A percentile compares a stretch with the other conserved stretches of the same genome.
phyloP scores from a whole-genome alignment of 345 rosid species.

The Brassica carinata region DNA sequence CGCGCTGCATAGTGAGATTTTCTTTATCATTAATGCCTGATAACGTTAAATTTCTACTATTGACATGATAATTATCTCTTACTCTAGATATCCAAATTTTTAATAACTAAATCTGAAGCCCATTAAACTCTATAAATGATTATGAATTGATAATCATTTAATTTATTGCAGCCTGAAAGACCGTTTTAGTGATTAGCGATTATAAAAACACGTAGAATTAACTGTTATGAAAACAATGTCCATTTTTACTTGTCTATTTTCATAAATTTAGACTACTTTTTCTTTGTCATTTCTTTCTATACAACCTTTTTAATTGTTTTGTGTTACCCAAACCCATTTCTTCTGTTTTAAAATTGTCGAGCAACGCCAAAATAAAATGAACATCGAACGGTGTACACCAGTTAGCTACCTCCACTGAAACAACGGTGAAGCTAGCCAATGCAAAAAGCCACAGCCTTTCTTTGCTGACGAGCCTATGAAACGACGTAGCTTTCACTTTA shows the following conservation, averaged over 20 bases:
- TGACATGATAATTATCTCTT: background rate
- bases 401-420: background rate
- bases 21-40: background rate
- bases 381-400: background rate
- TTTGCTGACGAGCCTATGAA: constrained; percentile 4
- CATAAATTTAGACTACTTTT: background rate
- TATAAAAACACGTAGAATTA: background rate
- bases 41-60: background rate
- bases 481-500: background rate
- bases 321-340: background rate
- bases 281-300: background rate
- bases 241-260: background rate
- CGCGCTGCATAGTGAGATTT: background rate
- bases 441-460: background rate
- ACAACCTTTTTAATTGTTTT: background rate
- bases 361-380: background rate
- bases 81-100: background rate
- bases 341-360: background rate
- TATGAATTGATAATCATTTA: background rate
- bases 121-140: too few species aligned
- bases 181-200: background rate
- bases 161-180: background rate
- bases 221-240: background rate
- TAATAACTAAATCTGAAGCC: background rate
- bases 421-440: background rate